Conservation (phyloP, 179 eudicot species). For the Vitellaria paradoxa region DNA sequence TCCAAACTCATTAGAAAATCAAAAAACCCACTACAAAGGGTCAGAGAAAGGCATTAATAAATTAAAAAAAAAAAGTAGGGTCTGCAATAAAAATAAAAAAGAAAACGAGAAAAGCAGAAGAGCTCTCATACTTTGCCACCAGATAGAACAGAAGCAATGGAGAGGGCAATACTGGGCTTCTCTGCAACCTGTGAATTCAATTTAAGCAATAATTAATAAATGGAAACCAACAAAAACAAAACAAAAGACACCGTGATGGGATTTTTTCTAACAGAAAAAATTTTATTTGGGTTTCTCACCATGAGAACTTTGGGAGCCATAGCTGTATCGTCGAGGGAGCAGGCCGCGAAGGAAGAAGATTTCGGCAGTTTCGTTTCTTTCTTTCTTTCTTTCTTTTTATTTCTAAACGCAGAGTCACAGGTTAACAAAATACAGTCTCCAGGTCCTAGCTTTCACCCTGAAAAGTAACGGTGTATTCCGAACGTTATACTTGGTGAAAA, state of each 20-base stretch:
- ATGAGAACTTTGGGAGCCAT: conserved; percentile 49
- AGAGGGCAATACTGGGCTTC: conserved; percentile 87
- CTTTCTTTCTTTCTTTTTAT: neutral
- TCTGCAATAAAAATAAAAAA: neutral
- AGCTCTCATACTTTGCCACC: conserved; percentile 53
- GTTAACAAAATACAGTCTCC: too few relatives aligned
- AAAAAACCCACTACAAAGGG: conserved; percentile 2
- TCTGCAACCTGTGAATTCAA: conserved; percentile 70
- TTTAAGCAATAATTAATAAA: neutral
- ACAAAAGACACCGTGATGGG: neutral
- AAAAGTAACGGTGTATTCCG: too few relatives aligned
- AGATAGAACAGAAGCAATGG: conserved; percentile 83
- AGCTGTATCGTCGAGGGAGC: neutral
- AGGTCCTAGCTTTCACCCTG: too few relatives aligned
- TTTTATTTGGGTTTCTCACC: conserved; percentile 18
- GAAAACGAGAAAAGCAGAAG: neutral
- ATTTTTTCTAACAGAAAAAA: neutral
- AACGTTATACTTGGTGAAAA: too few relatives aligned
- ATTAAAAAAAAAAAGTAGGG: conserved; percentile 9
- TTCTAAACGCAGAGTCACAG: too few relatives aligned
- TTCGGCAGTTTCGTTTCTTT: neutral
- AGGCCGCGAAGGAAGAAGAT: neutral
- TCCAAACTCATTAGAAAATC: neutral
- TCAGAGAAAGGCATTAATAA: neutral
- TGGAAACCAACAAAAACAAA: neutral